Evolutionary conservation across 805 yeast genomes (phyloP).

Genomic region (Kuraishia ogatae): DNA sequence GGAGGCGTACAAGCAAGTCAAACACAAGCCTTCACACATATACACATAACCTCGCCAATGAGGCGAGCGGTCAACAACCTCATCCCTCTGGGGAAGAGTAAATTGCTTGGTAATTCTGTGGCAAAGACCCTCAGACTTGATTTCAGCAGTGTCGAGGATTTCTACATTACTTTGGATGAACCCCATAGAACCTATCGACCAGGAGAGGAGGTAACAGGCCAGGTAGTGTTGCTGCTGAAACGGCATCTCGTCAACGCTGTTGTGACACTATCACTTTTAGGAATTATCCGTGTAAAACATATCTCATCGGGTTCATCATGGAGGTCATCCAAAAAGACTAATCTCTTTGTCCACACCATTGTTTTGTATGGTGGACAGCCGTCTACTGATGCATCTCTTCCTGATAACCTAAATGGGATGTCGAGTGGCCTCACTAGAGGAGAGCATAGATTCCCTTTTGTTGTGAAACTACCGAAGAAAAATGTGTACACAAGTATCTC

Average conservation of each 20-base stretch:
- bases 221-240: conserved; percentile 45
- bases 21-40: neutral
- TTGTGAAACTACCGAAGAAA: conserved; percentile 69
- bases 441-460: conserved; percentile 82
- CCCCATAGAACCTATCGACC: conserved; percentile 78
- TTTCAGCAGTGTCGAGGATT: conserved; percentile 43
- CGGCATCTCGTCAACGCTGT: conserved; percentile 46
- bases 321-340: conserved; percentile 37
- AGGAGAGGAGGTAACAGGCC: conserved; percentile 67
- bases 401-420: conserved; percentile 4
- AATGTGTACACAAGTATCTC: conserved; percentile 67
- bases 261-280: conserved; percentile 44
- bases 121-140: conserved; percentile 21
- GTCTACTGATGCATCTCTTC: conserved; percentile 5
- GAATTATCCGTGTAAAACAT: conserved; percentile 47
- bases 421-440: conserved; percentile 59
- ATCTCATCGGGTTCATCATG: conserved; percentile 41
- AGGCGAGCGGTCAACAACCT: conserved; percentile 43
- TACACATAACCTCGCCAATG: conserved; percentile 21
- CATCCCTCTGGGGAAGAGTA: conserved; percentile 20
- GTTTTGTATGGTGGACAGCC: conserved; percentile 41
- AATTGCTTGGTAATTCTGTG: conserved; percentile 11
- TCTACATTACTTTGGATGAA: conserved; percentile 61
- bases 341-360: conserved; percentile 51
- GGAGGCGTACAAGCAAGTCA: neutral